These are phyloP conservation scores for Fusarium incarnatum DNA, from an alignment of 2,329 filamentous ascomycete species.

Conservation along the genomic window DNA sequence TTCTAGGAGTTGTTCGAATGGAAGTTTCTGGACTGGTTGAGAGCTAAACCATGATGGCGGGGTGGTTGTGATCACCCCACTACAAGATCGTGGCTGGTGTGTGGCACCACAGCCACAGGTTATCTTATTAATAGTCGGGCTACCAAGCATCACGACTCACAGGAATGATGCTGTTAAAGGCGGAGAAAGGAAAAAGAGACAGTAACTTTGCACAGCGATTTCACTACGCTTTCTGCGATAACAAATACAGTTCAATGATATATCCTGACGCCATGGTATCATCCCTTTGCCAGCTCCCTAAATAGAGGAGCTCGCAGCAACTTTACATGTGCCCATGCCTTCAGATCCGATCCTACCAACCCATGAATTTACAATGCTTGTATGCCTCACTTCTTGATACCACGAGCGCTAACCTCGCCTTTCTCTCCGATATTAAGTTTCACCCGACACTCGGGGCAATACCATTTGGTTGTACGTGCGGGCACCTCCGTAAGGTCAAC, in stretches of 20 bases:
- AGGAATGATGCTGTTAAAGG: neutral
- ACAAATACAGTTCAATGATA: neutral
- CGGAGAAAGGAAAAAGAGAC: neutral
- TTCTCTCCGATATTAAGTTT: conserved; percentile 71
- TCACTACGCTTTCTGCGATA: neutral
- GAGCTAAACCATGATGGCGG: conserved; percentile 45
- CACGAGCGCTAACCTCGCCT: conserved; percentile 71
- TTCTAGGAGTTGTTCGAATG: conserved; percentile 12
- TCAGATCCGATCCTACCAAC: neutral
- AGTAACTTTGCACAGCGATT: neutral
- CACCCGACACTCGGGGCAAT: conserved; percentile 80
- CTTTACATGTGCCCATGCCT: neutral
- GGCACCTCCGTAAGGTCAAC: conserved; percentile 76
- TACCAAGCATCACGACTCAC: neutral
- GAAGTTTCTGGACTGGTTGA: conserved; percentile 46
- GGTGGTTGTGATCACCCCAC: conserved; percentile 42
- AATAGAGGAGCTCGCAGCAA: neutral
- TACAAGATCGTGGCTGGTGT: conserved; percentile 11
- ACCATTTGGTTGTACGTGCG: conserved; percentile 82
- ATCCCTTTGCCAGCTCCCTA: neutral
- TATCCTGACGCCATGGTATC: conserved; percentile 9
- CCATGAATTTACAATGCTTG: conserved; percentile 8
- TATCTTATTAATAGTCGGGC: neutral
- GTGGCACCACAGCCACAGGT: conserved; percentile 5
- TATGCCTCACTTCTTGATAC: conserved; percentile 58